Evolutionary conservation across 768 basidiomycete species (phyloP).

Genomic region (Auricularia sp.): DNA sequence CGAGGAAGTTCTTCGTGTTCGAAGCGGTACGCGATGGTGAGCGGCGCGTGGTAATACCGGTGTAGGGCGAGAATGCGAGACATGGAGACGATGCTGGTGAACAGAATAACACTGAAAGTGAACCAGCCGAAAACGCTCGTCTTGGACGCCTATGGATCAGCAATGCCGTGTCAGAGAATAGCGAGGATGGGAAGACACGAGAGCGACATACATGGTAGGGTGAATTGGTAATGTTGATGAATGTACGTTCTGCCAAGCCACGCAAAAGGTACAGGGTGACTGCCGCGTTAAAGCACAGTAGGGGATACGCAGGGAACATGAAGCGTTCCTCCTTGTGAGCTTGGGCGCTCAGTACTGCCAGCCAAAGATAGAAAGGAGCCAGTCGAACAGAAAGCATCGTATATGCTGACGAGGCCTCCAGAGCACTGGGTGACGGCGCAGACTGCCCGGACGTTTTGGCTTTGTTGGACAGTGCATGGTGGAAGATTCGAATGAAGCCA

Average conservation of each 20-base stretch:
- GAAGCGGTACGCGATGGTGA: slow-evolving; percentile 59
- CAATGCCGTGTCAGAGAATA: slow-evolving; percentile 1
- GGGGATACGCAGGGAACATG: slow-evolving; percentile 88
- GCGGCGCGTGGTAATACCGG: slow-evolving; percentile 85
- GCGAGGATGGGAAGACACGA: not conserved
- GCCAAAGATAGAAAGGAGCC: slow-evolving; percentile 90
- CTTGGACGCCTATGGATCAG: slow-evolving; percentile 54
- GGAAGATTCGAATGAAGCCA: slow-evolving; percentile 33
- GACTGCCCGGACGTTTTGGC: slow-evolving; percentile 25
- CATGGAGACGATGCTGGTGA: slow-evolving; percentile 59
- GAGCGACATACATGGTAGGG: slow-evolving; percentile 62
- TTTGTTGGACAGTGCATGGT: slow-evolving; percentile 44
- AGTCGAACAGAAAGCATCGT: slow-evolving; percentile 66
- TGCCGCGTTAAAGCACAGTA: slow-evolving; percentile 91
- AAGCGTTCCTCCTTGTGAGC: slow-evolving; percentile 99
- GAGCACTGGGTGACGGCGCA: not conserved
- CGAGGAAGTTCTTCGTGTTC: slow-evolving; percentile 73
- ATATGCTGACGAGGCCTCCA: slow-evolving; percentile 47
- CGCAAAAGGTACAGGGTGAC: slow-evolving; percentile 76
- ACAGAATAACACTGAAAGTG: slow-evolving; percentile 60
- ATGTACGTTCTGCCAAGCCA: slow-evolving; percentile 76
- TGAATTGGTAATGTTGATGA: slow-evolving; percentile 67
- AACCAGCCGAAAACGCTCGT: slow-evolving; percentile 65
- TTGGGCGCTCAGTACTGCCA: slow-evolving; percentile 66
- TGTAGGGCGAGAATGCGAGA: slow-evolving; percentile 75